These are phyloP conservation scores for Botrytis fabae DNA, from an alignment of 2,329 filamentous ascomycete genomes.

Conservation along the genomic window DNA sequence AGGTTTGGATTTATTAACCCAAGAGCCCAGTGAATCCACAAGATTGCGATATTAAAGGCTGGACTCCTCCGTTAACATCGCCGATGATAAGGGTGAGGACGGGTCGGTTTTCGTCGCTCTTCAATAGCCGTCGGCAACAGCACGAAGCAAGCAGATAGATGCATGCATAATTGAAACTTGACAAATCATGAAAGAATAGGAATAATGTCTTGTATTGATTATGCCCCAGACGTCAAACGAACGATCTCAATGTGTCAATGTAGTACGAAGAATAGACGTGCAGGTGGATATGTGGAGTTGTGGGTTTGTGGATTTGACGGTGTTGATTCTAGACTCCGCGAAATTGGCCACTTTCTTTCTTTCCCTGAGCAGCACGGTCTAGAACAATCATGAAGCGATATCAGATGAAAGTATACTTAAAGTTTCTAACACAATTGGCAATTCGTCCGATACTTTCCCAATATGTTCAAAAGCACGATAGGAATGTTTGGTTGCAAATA, in stretches of 20 bases:
- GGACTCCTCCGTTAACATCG: background rate
- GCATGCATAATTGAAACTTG: slow-evolving; percentile 10
- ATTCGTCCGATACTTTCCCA: slow-evolving; percentile 4
- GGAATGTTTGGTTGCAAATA: background rate
- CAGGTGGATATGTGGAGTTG: slow-evolving; percentile 2
- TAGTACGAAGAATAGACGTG: background rate
- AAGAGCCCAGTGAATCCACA: background rate
- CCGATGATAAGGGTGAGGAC: background rate
- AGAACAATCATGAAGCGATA: slow-evolving; percentile 1
- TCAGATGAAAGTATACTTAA: background rate
- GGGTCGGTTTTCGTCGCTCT: background rate
- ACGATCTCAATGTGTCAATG: background rate
- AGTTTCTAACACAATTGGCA: background rate
- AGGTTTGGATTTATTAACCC: background rate
- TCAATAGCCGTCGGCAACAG: background rate
- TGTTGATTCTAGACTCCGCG: slow-evolving; percentile 6
- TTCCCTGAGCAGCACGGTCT: background rate
- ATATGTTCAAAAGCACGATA: background rate
- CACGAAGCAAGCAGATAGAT: background rate
- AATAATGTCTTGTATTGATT: background rate
- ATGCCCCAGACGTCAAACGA: background rate
- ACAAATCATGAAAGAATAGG: background rate
- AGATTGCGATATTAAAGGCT: background rate
- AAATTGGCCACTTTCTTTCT: slow-evolving; percentile 16
- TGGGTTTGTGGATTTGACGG: background rate